phyloP scores from a whole-genome alignment of 176 grass and related monocot species.

The Guadua angustifolia region DNA sequence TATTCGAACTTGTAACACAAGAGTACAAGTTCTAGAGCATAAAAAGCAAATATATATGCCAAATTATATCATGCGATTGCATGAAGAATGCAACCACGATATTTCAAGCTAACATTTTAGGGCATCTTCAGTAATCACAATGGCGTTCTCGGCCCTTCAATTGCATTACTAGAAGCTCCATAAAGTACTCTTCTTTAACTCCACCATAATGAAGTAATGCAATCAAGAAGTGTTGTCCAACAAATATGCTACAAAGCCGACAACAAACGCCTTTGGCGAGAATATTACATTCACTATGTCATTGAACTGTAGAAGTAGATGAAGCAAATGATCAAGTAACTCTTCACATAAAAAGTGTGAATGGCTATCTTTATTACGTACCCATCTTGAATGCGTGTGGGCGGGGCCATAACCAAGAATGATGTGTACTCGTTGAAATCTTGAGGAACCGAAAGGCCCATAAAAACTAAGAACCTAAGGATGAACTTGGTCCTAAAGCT shows the following conservation, averaged over 20 bases:
- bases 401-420: conserved; percentile 89
- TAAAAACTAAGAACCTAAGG: conserved; percentile 86
- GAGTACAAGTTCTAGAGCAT: too few species aligned
- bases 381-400: conserved; percentile 88
- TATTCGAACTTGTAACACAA: too few species aligned
- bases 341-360: conserved; percentile 9
- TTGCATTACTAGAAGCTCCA: too few species aligned
- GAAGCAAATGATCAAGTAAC: conserved; percentile 18
- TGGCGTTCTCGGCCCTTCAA: too few species aligned
- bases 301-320: conserved; percentile 71
- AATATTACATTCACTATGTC: conserved; percentile 95
- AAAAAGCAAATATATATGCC: too few species aligned
- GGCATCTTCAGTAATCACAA: too few species aligned
- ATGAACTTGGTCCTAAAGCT: conserved; percentile 98
- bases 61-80: too few species aligned
- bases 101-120: too few species aligned
- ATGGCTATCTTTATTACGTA: conserved; percentile 34
- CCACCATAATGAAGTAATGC: too few species aligned
- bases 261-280: conserved; percentile 94
- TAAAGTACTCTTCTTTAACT: too few species aligned
- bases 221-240: conserved; percentile 98
- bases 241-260: conserved; percentile 76
- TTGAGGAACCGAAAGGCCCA: conserved; percentile 96
- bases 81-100: too few species aligned
- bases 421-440: conserved; percentile 99